Evolutionary conservation across 2,329 filamentous ascomycete species (phyloP).

Genomic region (Fusarium lateritium): DNA sequence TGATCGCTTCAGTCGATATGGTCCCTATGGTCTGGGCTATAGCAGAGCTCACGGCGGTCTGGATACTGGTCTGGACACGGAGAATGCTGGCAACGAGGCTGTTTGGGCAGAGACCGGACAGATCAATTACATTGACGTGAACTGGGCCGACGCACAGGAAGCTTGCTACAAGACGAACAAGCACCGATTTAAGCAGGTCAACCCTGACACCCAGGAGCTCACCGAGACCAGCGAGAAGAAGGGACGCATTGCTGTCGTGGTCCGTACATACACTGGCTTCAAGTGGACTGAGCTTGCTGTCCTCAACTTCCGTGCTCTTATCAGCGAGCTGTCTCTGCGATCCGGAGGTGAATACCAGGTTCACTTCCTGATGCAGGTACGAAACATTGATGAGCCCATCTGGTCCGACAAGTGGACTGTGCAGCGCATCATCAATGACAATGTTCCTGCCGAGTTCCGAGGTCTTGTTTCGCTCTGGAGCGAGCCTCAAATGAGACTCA

Average conservation of each 20-base stretch:
- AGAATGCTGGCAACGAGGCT: slow-evolving; percentile 75
- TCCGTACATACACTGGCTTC: slow-evolving; percentile 86
- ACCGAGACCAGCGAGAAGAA: slow-evolving; percentile 56
- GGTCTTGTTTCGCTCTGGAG: slow-evolving; percentile 88
- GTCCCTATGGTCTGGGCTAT: slow-evolving; percentile 91
- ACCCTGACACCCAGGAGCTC: slow-evolving; percentile 57
- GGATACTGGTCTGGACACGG: slow-evolving; percentile 79
- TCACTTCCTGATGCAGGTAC: slow-evolving; percentile 88
- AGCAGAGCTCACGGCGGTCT: slow-evolving; percentile 78
- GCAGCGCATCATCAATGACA: slow-evolving; percentile 76
- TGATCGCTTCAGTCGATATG: slow-evolving; percentile 86
- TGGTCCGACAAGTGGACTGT: slow-evolving; percentile 85
- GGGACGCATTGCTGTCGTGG: slow-evolving; percentile 79
- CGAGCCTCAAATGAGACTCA: slow-evolving; percentile 84
- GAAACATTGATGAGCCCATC: slow-evolving; percentile 82
- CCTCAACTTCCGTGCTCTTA: slow-evolving; percentile 84
- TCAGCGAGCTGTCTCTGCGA: slow-evolving; percentile 82
- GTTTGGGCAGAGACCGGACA: slow-evolving; percentile 70
- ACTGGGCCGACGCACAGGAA: slow-evolving; percentile 70
- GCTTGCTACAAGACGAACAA: slow-evolving; percentile 73
- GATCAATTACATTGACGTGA: slow-evolving; percentile 68
- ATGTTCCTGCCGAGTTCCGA: slow-evolving; percentile 81
- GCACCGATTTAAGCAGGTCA: slow-evolving; percentile 67
- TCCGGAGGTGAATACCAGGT: slow-evolving; percentile 87
- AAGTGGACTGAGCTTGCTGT: slow-evolving; percentile 83